Conservation (phyloP, 805 yeast species). For the Yamadazyma endophytica region DNA sequence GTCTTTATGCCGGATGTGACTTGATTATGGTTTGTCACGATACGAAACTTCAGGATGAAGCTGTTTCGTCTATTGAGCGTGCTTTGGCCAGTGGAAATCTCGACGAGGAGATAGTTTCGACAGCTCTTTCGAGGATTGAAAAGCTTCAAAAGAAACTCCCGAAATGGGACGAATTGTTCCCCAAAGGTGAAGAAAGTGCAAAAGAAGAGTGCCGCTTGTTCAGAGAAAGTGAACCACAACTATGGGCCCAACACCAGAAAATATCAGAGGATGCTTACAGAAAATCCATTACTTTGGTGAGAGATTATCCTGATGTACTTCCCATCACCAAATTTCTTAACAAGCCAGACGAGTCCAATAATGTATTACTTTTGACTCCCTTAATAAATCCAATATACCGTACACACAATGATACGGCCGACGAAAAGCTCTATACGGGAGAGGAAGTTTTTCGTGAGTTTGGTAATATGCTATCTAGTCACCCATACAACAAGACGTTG, state of each 20-base stretch:
- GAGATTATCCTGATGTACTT: constrained; percentile 48
- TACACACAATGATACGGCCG: constrained; percentile 4
- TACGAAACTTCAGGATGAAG: constrained; percentile 50
- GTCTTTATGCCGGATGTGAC: constrained; percentile 64
- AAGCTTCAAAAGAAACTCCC: constrained; percentile 38
- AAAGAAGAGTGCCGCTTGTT: constrained; percentile 20
- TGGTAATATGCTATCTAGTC: constrained; percentile 43
- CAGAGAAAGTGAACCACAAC: constrained; percentile 21
- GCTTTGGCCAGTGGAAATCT: constrained; percentile 38
- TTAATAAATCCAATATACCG: constrained; percentile 34
- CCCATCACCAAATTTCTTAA: constrained; percentile 43
- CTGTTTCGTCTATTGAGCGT: constrained; percentile 39
- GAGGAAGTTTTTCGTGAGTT: constrained; percentile 52
- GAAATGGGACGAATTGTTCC: constrained; percentile 43
- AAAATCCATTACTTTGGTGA: constrained; percentile 47
- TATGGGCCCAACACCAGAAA: constrained; percentile 40
- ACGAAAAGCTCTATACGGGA: constrained; percentile 30
- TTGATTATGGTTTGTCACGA: constrained; percentile 60
- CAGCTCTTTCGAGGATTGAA: constrained; percentile 41
- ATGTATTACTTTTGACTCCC: constrained; percentile 34
- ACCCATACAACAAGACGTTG: constrained; percentile 17
- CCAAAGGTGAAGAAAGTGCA: constrained; percentile 24
- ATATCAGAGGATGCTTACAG: constrained; percentile 46
- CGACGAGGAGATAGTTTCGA: constrained; percentile 38
- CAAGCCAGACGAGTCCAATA: constrained; percentile 15